Base-by-base conservation (phyloP, 1,139 yeast species). In the Yamadazyma oceani region DNA sequence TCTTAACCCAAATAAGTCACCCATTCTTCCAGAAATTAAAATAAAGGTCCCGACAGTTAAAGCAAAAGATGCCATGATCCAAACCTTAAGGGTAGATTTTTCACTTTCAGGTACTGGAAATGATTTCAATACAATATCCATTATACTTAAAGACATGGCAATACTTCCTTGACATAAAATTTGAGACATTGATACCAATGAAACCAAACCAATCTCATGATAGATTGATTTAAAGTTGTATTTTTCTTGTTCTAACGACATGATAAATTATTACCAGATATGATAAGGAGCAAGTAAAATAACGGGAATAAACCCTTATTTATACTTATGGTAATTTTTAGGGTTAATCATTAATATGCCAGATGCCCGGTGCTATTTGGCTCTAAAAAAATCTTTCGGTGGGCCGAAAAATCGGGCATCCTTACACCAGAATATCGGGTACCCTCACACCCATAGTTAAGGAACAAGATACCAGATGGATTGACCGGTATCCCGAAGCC, bases 61-160 rank as follows among this genome's bases (percentile, higher is more conserved):
- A 0, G 82, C 78, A 48, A 72, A 76, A 0, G 81, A 70, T 3
- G 80, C 80, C 75, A 75, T 69, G 37, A 75, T 69, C 83, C 83
- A 78, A 2, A 74, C 69, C 42, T 69, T 54, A 17, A 54, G 50
- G 2, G 66, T 48, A n/a, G 50, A 34, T 2, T 36, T 32, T 3
- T 35, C 37, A 9, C 48, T 42, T 4, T 48, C 38, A 4, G 41
- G 37, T 1, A 43, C 36, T 4, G 50, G 46, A 39, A 68, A 65
- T 3, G 66, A 57, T 13, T 58, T 54, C 19, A 64, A 41, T 1
- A 68, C 57, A 8, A 62, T 51, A 41, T 67, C 67, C 73, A 67
- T 66, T 2, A 70, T 62, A 37, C 68, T 59, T 23, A 69, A 51
- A 2, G 68, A 56, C 69, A 68, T 63, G 29, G 72, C 59, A 31